These are phyloP conservation scores for Phytophthora pseudosyringae DNA, from an alignment of 352 stramenopile species.

Conservation along the genomic window DNA sequence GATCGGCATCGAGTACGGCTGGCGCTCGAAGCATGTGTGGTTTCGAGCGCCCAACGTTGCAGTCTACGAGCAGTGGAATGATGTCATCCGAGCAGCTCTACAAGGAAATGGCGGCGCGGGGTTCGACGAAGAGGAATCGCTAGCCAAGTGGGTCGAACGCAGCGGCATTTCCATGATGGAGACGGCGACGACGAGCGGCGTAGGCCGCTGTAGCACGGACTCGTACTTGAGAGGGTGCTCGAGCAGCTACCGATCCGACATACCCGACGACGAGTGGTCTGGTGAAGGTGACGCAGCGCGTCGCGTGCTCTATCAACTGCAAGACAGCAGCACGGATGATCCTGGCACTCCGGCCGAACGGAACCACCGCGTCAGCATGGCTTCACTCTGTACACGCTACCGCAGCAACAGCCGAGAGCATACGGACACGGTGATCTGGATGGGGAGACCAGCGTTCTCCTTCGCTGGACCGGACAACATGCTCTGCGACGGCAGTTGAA, in stretches of 20 bases:
- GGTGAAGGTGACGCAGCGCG: conserved; percentile 10
- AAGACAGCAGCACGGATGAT: not conserved
- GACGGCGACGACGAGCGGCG: conserved; percentile 18
- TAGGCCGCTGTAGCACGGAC: conserved; percentile 24
- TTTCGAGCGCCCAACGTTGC: conserved; percentile 25
- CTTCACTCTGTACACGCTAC: conserved; percentile 16
- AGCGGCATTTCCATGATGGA: conserved; percentile 28
- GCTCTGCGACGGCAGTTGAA: conserved; percentile 7
- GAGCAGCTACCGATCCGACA: conserved; percentile 33
- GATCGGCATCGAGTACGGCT: conserved; percentile 36
- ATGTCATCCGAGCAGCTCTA: conserved; percentile 34
- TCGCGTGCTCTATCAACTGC: conserved; percentile 10
- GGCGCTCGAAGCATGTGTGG: conserved; percentile 25
- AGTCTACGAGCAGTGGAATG: conserved; percentile 38
- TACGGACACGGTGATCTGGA: conserved; percentile 22
- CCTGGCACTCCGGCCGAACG: not conserved
- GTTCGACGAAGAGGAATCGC: conserved; percentile 15
- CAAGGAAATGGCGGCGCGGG: conserved; percentile 3
- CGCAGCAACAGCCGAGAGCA: conserved; percentile 9
- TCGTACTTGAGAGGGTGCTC: conserved; percentile 26
- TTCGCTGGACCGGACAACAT: conserved; percentile 11
- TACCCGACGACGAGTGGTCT: conserved; percentile 37
- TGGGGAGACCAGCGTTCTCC: conserved; percentile 17
- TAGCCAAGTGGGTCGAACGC: conserved; percentile 27
- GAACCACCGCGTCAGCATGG: conserved; percentile 9